Conservation (phyloP, 495 filamentous ascomycete species). For the Mytilinidion resinicola region DNA sequence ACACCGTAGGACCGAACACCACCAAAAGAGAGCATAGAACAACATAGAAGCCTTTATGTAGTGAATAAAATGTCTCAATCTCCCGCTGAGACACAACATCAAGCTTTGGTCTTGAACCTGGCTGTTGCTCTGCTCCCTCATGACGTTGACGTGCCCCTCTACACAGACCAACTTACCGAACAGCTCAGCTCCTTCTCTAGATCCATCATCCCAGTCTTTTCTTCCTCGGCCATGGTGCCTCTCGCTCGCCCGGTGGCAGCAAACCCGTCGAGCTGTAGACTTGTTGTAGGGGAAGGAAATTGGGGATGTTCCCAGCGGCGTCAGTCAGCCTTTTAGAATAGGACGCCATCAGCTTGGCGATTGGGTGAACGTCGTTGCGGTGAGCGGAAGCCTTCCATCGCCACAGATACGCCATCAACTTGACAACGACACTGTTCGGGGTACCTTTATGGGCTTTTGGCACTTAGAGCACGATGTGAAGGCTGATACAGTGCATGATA, state of each 20-base stretch:
- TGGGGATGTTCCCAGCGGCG: not conserved
- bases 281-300: not conserved
- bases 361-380: not conserved
- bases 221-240: constrained; percentile 33
- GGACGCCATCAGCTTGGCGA: constrained; percentile 1
- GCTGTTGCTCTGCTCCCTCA: not conserved
- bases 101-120: not conserved
- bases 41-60: too few species aligned
- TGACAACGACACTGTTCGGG: too few species aligned
- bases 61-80: not conserved
- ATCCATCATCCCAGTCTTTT: constrained; percentile 43
- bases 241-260: not conserved
- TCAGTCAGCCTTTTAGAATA: not conserved
- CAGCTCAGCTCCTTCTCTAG: constrained; percentile 88
- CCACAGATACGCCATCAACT: not conserved
- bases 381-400: constrained; percentile 3
- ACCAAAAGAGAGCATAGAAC: not conserved
- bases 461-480: too few species aligned
- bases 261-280: not conserved
- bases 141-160: not conserved
- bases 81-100: not conserved
- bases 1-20: not conserved
- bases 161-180: constrained; percentile 57
- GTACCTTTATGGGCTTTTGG: too few species aligned
- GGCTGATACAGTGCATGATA: too few species aligned